Conservation (phyloP, 768 basidiomycete genomes). For the Pulveroboletus ravenelii region DNA sequence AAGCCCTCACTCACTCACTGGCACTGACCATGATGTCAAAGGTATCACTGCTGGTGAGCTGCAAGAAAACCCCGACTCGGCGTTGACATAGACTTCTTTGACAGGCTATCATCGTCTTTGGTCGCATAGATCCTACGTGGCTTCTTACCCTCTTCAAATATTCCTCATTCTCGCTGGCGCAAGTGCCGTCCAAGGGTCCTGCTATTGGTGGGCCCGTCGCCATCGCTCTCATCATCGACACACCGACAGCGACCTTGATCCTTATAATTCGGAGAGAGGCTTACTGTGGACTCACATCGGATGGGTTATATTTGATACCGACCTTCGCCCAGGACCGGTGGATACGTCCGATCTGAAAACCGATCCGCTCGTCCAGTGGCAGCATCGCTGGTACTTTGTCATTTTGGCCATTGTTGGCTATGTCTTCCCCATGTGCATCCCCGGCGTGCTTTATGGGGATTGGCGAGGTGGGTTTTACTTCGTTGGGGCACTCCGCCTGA, state of each 20-base stretch:
- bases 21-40: slow-evolving; percentile 19
- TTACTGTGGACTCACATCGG: slow-evolving; percentile 76
- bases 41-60: slow-evolving; percentile 48
- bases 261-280: slow-evolving; percentile 76
- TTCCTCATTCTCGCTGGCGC: slow-evolving; percentile 70
- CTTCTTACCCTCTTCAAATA: slow-evolving; percentile 63
- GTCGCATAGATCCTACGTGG: slow-evolving; percentile 83
- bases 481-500: slow-evolving; percentile 64
- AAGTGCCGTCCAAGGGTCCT: slow-evolving; percentile 83
- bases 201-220: slow-evolving; percentile 81
- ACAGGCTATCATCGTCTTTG: slow-evolving; percentile 79
- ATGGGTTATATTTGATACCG: slow-evolving; percentile 80
- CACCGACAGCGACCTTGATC: slow-evolving; percentile 84
- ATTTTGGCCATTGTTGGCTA: slow-evolving; percentile 67
- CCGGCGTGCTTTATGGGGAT: slow-evolving; percentile 70
- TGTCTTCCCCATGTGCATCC: slow-evolving; percentile 60
- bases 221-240: slow-evolving; percentile 83
- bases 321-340: slow-evolving; percentile 62
- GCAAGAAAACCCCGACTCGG: background rate
- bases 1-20: slow-evolving; percentile 7
- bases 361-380: slow-evolving; percentile 69
- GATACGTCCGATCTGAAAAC: slow-evolving; percentile 70
- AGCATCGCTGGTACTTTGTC: slow-evolving; percentile 68
- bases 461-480: slow-evolving; percentile 77
- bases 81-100: slow-evolving; percentile 3